phyloP scores from a whole-genome alignment of 2,329 filamentous ascomycete species.

The Penicillium sp. region DNA sequence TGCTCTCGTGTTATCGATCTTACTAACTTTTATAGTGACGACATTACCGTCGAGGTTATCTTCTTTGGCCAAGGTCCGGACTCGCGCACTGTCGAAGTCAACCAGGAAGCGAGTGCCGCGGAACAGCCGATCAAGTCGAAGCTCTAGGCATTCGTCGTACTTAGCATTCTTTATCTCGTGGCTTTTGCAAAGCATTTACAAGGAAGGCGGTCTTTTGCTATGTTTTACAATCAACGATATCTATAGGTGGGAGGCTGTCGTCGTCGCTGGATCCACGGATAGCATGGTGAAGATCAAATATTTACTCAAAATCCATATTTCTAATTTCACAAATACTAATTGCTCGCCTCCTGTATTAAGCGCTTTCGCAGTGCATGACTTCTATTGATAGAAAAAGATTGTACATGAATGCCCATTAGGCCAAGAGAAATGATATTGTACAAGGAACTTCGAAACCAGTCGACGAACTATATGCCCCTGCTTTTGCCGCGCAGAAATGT shows the following conservation, averaged over 20 bases:
- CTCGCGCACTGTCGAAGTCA: constrained; percentile 74
- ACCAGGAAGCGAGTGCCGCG: constrained; percentile 76
- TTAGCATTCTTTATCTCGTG: neutral
- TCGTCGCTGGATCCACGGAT: neutral
- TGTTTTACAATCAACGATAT: neutral
- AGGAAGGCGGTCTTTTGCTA: neutral
- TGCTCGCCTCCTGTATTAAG: neutral
- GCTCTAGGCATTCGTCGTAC: constrained; percentile 32
- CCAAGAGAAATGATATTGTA: neutral
- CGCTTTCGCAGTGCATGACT: neutral
- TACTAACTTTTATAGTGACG: constrained; percentile 62
- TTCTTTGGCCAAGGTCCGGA: constrained; percentile 85
- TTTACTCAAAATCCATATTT: neutral
- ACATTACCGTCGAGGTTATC: constrained; percentile 95
- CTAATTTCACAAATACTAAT: neutral
- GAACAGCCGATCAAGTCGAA: constrained; percentile 49
- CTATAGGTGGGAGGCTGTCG: neutral
- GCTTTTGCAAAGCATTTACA: constrained; percentile 1
- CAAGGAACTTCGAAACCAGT: constrained; percentile 4
- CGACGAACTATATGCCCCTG: neutral
- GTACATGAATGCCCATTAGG: neutral
- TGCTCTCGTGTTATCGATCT: neutral
- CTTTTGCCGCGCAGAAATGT: neutral
- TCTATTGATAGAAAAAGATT: neutral
- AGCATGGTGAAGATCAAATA: neutral